phyloP scores from a whole-genome alignment of 2,329 filamentous ascomycete species.

The Aspergillus amoenus region DNA sequence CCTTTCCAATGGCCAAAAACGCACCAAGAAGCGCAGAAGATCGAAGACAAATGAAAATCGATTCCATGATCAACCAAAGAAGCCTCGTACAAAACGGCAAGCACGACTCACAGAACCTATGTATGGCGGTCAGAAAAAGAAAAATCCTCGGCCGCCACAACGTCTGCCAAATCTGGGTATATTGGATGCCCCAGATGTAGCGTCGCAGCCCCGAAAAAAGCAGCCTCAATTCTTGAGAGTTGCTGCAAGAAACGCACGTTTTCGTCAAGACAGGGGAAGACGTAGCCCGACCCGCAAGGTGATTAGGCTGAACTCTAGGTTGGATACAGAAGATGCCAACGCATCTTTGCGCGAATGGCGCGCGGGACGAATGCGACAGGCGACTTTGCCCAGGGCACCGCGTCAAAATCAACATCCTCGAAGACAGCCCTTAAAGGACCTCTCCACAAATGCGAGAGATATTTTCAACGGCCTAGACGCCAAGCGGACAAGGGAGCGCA shows the following conservation, averaged over 20 bases:
- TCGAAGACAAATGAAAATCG: conserved; percentile 1
- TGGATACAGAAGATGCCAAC: conserved; percentile 57
- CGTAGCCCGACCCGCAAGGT: conserved; percentile 54
- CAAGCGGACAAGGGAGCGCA: conserved; percentile 1
- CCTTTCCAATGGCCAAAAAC: conserved; percentile 17
- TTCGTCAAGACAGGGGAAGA: conserved; percentile 49
- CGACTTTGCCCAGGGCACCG: conserved; percentile 18
- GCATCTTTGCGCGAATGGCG: conserved; percentile 52
- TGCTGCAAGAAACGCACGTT: conserved; percentile 54
- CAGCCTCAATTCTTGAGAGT: conserved; percentile 57
- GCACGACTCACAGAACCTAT: conserved; percentile 37
- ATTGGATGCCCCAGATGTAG: conserved; percentile 49
- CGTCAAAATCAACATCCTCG: conserved; percentile 15
- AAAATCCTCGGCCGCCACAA: conserved; percentile 17
- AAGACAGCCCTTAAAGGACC: conserved; percentile 24
- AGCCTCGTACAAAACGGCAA: conserved; percentile 32
- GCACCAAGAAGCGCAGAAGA: conserved; percentile 19
- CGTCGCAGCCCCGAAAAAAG: conserved; percentile 24
- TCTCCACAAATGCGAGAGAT: conserved; percentile 20
- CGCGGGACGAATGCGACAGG: conserved; percentile 42
- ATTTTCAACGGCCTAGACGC: not conserved
- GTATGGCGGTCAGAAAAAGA: conserved; percentile 23
- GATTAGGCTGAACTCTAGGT: conserved; percentile 51
- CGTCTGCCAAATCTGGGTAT: conserved; percentile 46
- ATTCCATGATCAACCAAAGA: conserved; percentile 18